Conservation (phyloP, 192 early-diverging fungal species). For the Physocladia obscura region DNA sequence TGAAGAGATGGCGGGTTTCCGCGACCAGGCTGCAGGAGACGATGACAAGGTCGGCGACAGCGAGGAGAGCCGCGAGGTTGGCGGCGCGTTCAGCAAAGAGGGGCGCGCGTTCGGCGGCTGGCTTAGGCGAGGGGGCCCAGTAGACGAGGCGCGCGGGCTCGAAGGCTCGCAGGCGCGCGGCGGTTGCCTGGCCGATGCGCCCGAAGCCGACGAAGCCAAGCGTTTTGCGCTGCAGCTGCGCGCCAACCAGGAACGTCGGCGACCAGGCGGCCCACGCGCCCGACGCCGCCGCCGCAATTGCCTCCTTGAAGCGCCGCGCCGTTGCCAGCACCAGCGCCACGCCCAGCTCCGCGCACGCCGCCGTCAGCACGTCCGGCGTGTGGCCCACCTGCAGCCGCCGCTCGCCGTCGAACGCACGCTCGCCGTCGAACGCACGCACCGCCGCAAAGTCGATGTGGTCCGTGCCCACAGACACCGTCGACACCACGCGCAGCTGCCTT, state of each 20-base stretch:
- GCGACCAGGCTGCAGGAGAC: constrained; percentile 72
- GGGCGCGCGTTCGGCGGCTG: constrained; percentile 34
- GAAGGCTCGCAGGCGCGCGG: constrained; percentile 71
- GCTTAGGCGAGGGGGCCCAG: constrained; percentile 52
- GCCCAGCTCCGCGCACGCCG: constrained; percentile 81
- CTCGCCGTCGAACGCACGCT: constrained; percentile 34
- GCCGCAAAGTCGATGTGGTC: constrained; percentile 6
- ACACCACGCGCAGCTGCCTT: constrained; percentile 23
- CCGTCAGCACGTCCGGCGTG: constrained; percentile 86
- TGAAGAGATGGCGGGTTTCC: constrained; percentile 71
- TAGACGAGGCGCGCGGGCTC: constrained; percentile 68
- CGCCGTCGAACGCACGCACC: constrained; percentile 29
- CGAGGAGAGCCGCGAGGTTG: constrained; percentile 58
- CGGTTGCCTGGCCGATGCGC: constrained; percentile 76
- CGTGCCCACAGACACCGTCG: constrained; percentile 19
- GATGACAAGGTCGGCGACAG: constrained; percentile 69
- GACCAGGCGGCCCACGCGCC: constrained; percentile 66
- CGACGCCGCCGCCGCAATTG: constrained; percentile 47
- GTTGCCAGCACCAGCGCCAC: constrained; percentile 75
- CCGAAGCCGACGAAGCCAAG: constrained; percentile 85
- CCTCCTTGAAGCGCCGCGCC: constrained; percentile 65
- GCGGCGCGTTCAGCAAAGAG: constrained; percentile 51
- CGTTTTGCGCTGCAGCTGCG: constrained; percentile 73
- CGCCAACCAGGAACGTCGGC: constrained; percentile 67
- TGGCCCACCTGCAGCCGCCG: constrained; percentile 74